Base-by-base conservation (phyloP, 1,284 basidiomycete species). In the Ceratobasidium sp. region DNA sequence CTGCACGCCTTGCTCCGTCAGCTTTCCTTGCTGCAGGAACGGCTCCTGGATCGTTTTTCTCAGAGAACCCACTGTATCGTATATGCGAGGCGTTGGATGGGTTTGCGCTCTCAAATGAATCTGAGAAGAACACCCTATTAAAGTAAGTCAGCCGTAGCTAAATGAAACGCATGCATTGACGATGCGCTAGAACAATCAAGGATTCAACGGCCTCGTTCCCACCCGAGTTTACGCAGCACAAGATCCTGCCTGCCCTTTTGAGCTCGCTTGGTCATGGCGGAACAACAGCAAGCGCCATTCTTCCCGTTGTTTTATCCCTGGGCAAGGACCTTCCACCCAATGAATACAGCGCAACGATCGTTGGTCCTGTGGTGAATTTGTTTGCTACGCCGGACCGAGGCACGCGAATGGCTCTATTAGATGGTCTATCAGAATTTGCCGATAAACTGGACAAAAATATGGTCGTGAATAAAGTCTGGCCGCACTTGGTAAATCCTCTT, bases 381-480 rank as follows among this genome's bases (percentile, higher is more conserved):
- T 99, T 89, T 80, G 88, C 92, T 1, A 96, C 91, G 79, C 93
- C 95, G 0, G 97, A 99, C 84, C 89, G 98, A 62, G 96, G 95
- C 0, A 96, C 94, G 25, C 89, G 97, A 37, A 97, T 99, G 92
- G 96, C 95, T 0, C 84, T 99, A 51, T 88, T 99, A 15, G 96
- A 99, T 61, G 91, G 93, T 51, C 84, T 99, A 49, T 86, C 90
- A 0, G 91, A 95, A 78, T 99, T 96, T 82, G 90, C 89, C 0
- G 95, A 97, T 68, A 95, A 93, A 81, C 84, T 99, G 74, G 96
- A 98, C 82, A 91, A 92, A 82, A 93, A 92, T 83, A 90, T 87
- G 0, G 95, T 99, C 0, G 88, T 88, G 61, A 94, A 97, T 68
- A 95, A 95, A 82, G 89, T 99, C 15, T 99, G 97, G 91, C 97